A percentile compares a stretch with the other conserved stretches of the same genome.
These are phyloP conservation scores for Cucurbita pepo DNA, from an alignment of 306 rosid genomes.

Conservation along the genomic window DNA sequence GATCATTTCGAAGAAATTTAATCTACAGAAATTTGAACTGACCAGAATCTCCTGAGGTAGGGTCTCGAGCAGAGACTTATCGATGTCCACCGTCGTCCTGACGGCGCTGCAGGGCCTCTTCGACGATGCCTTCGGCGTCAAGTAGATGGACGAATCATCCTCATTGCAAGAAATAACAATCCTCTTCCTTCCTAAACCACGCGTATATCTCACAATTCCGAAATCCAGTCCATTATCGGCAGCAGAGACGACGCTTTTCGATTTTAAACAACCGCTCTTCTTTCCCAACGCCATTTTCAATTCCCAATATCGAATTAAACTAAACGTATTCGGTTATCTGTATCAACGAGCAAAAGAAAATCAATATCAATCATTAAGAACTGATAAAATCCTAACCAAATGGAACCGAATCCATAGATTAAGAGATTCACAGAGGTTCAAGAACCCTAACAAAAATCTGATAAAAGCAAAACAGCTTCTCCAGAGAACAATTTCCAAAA, in stretches of 20 bases:
- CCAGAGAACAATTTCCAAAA: neutral
- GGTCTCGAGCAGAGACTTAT: slow-evolving; percentile 32
- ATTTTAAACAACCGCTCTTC: slow-evolving; percentile 11
- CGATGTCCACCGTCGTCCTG: neutral
- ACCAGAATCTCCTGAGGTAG: slow-evolving; percentile 67
- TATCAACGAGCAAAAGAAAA: neutral
- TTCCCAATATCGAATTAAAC: neutral
- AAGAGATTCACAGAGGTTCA: neutral
- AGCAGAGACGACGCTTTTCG: slow-evolving; percentile 9
- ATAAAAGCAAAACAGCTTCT: neutral
- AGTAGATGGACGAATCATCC: slow-evolving; percentile 7
- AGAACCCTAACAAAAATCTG: neutral
- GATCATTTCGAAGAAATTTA: neutral
- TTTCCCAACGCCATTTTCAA: slow-evolving; percentile 33
- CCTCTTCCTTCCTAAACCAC: slow-evolving; percentile 44
- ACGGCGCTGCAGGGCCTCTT: slow-evolving; percentile 32
- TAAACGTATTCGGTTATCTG: neutral
- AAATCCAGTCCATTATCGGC: slow-evolving; percentile 9
- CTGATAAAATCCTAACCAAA: neutral
- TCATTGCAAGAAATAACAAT: slow-evolving; percentile 19
- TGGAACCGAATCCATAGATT: neutral
- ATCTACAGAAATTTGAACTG: slow-evolving; percentile 4
- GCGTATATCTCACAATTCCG: slow-evolving; percentile 29
- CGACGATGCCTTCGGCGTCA: slow-evolving; percentile 30
- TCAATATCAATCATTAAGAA: neutral